Percentiles rank a stretch among this genome's conserved stretches.
Evolutionary conservation across 148 eudicot species (phyloP).

Genomic region (Amaranthus hypochondriacus): DNA sequence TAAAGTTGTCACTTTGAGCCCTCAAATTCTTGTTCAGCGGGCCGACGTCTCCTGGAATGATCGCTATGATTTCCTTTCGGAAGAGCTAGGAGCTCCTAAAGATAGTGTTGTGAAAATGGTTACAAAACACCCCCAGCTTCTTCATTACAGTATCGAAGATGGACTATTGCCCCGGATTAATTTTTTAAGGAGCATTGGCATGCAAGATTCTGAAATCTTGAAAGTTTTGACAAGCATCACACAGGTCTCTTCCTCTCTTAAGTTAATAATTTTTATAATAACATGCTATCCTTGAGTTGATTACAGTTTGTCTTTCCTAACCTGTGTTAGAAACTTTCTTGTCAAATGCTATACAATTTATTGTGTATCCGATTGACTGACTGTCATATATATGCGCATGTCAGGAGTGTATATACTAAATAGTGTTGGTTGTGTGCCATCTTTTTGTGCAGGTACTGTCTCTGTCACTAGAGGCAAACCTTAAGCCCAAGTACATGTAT

Average conservation of each 20-base stretch:
- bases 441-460: slow-evolving; percentile 68
- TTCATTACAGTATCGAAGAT: slow-evolving; percentile 92
- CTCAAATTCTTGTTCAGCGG: slow-evolving; percentile 92
- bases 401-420: slow-evolving; percentile 5
- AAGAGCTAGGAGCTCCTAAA: slow-evolving; percentile 83
- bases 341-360: not conserved
- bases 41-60: slow-evolving; percentile 78
- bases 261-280: not conserved
- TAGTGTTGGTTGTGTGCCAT: slow-evolving; percentile 4
- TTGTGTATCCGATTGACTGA: not conserved
- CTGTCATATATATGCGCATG: too few relatives aligned
- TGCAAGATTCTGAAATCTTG: slow-evolving; percentile 71
- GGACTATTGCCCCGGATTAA: slow-evolving; percentile 80
- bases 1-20: slow-evolving; percentile 92
- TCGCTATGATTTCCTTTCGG: slow-evolving; percentile 66
- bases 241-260: slow-evolving; percentile 47
- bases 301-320: not conserved
- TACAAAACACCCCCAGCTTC: slow-evolving; percentile 88
- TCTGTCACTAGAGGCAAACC: slow-evolving; percentile 82
- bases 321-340: not conserved
- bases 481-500: slow-evolving; percentile 85
- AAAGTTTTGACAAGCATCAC: slow-evolving; percentile 85
- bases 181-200: slow-evolving; percentile 87
- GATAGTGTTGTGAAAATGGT: slow-evolving; percentile 91
- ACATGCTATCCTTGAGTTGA: slow-evolving; percentile 4